Evolutionary conservation across 2,329 filamentous ascomycete species (phyloP).

Genomic region (Ceratocystis eucalypticola): DNA sequence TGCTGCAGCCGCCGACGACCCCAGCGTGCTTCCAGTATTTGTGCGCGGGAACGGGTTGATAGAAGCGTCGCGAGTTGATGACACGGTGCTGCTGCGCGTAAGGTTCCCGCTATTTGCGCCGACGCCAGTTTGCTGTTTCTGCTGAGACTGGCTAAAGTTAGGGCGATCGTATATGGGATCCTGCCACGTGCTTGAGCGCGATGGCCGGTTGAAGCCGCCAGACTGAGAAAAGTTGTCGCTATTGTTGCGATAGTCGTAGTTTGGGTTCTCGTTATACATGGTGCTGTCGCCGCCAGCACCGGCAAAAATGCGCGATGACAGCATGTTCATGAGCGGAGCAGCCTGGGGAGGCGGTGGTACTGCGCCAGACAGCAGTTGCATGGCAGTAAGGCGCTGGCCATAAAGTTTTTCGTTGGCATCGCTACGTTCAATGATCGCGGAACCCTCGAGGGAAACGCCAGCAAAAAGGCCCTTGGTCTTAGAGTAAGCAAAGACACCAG

Average conservation of each 20-base stretch:
- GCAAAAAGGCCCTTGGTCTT: slow-evolving; percentile 97
- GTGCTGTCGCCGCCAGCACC: slow-evolving; percentile 46
- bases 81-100: slow-evolving; percentile 39
- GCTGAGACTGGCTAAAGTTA: slow-evolving; percentile 1
- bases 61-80: slow-evolving; percentile 23
- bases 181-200: slow-evolving; percentile 57
- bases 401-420: slow-evolving; percentile 98
- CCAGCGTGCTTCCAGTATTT: slow-evolving; percentile 15
- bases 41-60: slow-evolving; percentile 15
- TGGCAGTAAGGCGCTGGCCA: slow-evolving; percentile 65
- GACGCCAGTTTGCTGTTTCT: background rate
- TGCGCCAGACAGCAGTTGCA: slow-evolving; percentile 65
- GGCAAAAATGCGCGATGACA: slow-evolving; percentile 75
- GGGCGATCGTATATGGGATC: slow-evolving; percentile 55
- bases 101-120: background rate
- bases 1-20: slow-evolving; percentile 36
- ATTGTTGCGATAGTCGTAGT: slow-evolving; percentile 54
- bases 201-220: slow-evolving; percentile 43
- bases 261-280: slow-evolving; percentile 89
- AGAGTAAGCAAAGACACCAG: slow-evolving; percentile 90
- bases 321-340: slow-evolving; percentile 67
- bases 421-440: slow-evolving; percentile 81
- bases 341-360: slow-evolving; percentile 69
- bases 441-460: slow-evolving; percentile 86
- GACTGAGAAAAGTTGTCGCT: slow-evolving; percentile 30